Evolutionary conservation across 2,329 filamentous ascomycete species (phyloP), one percentile per base, ranked within the genome.

Genomic region (Graphilbum sp.): DNA sequence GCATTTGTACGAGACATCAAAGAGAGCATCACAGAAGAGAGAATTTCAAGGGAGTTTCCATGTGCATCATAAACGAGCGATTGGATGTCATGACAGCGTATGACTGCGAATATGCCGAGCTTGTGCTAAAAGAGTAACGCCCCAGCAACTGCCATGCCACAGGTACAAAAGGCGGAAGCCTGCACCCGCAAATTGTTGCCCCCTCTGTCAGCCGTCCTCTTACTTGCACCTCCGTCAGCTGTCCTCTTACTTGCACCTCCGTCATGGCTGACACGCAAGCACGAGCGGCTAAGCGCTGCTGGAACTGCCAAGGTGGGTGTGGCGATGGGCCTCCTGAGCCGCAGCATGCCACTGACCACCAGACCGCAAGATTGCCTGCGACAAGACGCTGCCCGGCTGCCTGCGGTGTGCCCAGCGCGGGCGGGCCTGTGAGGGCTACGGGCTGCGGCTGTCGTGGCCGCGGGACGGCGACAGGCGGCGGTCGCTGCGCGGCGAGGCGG

Each of bases 361-460:
- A 46, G 44, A 39, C 36, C 42, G 40, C 20, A 44, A 43, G 13
- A 42, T 43, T 23, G 36, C 42, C 3, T 46, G 44, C 21, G 44
- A 46, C 31, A 38, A 38, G n/a, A 34, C 44, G 1, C 36, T 44
- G 9, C 44, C 44, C 4, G 24, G 33, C 6, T 46, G 44, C 20
- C n/a, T 19, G 5, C 42, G 40, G 13, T 46, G 42, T 35, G 23
- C n/a, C 6, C 34, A 41, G 24, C 33, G 38, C 5, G 36, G 35
- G 18, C 36, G 39, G 12, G 19, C 35, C 12, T 46, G 42, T 25
- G 23, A 32, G 16, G 42, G 42, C 30, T 46, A 46, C 18, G 42
- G 44, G 6, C 24, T 46, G 16, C 39, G 37, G 17, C 40, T 46
- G 11, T 46, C 44, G 9, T 46, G 44, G 44, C 44, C 42, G 18